phyloP scores from a whole-genome alignment of 192 early-diverging fungal genomes.

The Backusella westeae region DNA sequence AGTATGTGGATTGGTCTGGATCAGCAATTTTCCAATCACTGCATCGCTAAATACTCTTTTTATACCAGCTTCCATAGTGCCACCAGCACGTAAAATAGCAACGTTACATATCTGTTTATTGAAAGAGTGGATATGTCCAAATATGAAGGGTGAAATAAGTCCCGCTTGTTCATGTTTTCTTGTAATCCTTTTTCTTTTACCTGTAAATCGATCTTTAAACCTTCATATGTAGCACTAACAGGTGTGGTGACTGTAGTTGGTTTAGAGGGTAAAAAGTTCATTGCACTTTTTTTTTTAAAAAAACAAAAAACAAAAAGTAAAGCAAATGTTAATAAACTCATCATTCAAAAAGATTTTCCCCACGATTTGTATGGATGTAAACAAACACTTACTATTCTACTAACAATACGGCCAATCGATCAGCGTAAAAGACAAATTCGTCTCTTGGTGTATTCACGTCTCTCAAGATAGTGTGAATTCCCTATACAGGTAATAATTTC shows the following conservation, averaged over 20 bases:
- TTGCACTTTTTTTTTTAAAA: slow-evolving; percentile 14
- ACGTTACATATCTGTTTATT: slow-evolving; percentile 64
- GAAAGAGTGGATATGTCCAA: neutral
- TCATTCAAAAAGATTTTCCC: neutral
- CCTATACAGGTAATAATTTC: slow-evolving; percentile 33
- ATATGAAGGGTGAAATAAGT: neutral
- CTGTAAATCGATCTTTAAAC: slow-evolving; percentile 14
- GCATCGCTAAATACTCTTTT: slow-evolving; percentile 79
- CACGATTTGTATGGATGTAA: neutral
- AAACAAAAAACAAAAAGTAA: neutral
- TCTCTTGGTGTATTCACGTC: slow-evolving; percentile 66
- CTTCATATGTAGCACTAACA: slow-evolving; percentile 11
- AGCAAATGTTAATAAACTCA: no score
- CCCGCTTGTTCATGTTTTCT: neutral
- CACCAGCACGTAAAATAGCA: slow-evolving; percentile 83
- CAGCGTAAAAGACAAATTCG: slow-evolving; percentile 93
- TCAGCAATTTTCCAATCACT: slow-evolving; percentile 87
- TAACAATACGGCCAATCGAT: slow-evolving; percentile 86
- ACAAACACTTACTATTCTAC: slow-evolving; percentile 66
- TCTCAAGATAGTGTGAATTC: slow-evolving; percentile 83
- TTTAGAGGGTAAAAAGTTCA: slow-evolving; percentile 19
- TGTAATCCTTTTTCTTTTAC: slow-evolving; percentile 6
- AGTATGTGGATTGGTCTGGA: slow-evolving; percentile 74
- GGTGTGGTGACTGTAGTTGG: slow-evolving; percentile 20
- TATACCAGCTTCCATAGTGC: slow-evolving; percentile 88